Conservation (phyloP, 306 rosid species). For the Vachellia pachyceras region DNA sequence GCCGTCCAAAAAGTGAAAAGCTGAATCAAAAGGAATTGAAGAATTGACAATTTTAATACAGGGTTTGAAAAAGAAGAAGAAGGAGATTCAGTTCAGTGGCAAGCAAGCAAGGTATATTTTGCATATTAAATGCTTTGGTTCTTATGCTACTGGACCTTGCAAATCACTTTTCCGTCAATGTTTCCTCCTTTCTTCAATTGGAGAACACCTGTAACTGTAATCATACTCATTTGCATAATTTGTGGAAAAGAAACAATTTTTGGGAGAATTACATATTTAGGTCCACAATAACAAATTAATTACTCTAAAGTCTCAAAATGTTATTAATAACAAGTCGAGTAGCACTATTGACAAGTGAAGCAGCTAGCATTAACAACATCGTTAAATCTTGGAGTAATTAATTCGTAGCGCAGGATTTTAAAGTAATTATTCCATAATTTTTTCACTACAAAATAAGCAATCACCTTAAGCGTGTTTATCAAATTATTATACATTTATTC, state of each 20-base stretch:
- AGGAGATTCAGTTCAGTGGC: slow-evolving; percentile 40
- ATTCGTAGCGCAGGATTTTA: too few species aligned
- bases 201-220: not conserved
- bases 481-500: too few species aligned
- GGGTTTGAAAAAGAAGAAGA: slow-evolving; percentile 35
- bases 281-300: too few species aligned
- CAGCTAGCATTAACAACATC: too few species aligned
- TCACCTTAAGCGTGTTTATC: too few species aligned
- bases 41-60: slow-evolving; percentile 31
- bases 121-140: slow-evolving; percentile 5
- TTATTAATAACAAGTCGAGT: too few species aligned
- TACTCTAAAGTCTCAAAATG: too few species aligned
- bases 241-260: not conserved
- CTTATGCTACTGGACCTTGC: slow-evolving; percentile 18
- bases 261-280: too few species aligned
- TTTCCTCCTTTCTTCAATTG: not conserved
- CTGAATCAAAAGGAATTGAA: slow-evolving; percentile 14
- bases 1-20: slow-evolving; percentile 80
- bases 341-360: too few species aligned
- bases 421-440: too few species aligned
- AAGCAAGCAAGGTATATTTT: slow-evolving; percentile 70
- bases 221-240: not conserved
- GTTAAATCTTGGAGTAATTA: too few species aligned
- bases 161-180: slow-evolving; percentile 34
- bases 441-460: too few species aligned